A percentile compares a stretch with the other conserved stretches of the same genome.
Conservation (phyloP, 306 rosid genomes). For the Lotus japonicus region DNA sequence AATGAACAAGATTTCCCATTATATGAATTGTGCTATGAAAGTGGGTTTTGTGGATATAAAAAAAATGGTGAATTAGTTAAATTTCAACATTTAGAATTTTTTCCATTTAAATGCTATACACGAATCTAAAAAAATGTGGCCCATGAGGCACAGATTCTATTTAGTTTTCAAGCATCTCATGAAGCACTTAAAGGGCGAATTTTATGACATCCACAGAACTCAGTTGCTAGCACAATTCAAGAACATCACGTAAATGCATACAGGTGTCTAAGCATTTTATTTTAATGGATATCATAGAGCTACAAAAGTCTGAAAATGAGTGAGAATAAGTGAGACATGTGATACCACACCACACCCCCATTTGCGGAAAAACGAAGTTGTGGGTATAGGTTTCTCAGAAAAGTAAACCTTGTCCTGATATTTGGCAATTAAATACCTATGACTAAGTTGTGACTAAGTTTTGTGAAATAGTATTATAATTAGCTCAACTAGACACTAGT, state of each 20-base stretch:
- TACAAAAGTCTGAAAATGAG: background rate
- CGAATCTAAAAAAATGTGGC: constrained; percentile 7
- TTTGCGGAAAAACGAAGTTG: background rate
- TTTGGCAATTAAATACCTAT: too few species aligned
- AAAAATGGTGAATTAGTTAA: background rate
- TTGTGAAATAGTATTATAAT: too few species aligned
- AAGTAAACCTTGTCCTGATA: too few species aligned
- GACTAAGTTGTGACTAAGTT: too few species aligned
- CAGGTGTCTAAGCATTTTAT: background rate
- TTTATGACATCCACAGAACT: background rate
- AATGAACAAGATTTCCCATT: too few species aligned
- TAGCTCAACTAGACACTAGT: too few species aligned
- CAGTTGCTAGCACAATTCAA: background rate
- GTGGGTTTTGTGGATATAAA: too few species aligned
- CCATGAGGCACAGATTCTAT: background rate
- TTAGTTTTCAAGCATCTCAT: constrained; percentile 21
- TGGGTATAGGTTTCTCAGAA: too few species aligned
- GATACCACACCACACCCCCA: background rate
- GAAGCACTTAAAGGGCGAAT: constrained; percentile 9
- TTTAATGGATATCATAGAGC: background rate
- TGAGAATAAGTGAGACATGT: background rate
- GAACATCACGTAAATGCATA: background rate
- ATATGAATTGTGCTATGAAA: too few species aligned
- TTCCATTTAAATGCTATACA: background rate
- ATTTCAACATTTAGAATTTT: background rate